These are phyloP conservation scores for Primulina huaijiensis DNA, from an alignment of 257 asterid species.

Conservation along the genomic window DNA sequence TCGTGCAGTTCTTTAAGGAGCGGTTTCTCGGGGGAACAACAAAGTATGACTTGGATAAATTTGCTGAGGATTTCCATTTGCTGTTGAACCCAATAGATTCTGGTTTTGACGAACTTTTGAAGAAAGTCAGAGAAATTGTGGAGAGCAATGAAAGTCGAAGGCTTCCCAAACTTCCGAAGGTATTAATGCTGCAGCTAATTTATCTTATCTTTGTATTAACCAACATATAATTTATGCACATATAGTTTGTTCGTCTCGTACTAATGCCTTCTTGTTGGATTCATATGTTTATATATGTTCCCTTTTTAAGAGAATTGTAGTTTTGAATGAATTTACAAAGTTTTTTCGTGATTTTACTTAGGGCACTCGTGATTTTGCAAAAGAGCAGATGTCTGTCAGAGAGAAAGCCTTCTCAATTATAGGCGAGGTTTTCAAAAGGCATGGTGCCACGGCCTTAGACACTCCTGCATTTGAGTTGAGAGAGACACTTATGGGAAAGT, in stretches of 20 bases:
- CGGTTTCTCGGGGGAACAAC: constrained; percentile 33
- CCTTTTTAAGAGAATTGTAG: too few species aligned
- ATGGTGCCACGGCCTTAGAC: constrained; percentile 85
- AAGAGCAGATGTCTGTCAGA: constrained; percentile 86
- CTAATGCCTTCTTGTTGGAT: too few species aligned
- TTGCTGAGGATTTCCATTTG: constrained; percentile 33
- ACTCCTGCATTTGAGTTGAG: constrained; percentile 93
- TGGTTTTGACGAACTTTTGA: constrained; percentile 43
- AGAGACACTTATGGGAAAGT: constrained; percentile 95
- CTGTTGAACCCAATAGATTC: constrained; percentile 51
- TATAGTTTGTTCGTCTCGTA: too few species aligned
- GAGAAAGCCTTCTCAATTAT: constrained; percentile 73
- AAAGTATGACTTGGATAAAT: constrained; percentile 39
- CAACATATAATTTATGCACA: too few species aligned
- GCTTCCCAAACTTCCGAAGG: constrained; percentile 96
- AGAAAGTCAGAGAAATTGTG: constrained; percentile 78
- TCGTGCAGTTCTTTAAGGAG: constrained; percentile 71
- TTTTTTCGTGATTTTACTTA: constrained; percentile 27
- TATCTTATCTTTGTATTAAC: too few species aligned
- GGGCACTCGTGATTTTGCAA: constrained; percentile 97
- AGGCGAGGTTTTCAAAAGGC: constrained; percentile 79
- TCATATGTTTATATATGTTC: too few species aligned
- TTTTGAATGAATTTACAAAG: neutral
- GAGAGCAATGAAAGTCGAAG: constrained; percentile 90
- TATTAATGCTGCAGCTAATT: constrained; percentile 24